A percentile compares a stretch with the other conserved stretches of the same genome.
Evolutionary conservation across 192 early-diverging fungal species (phyloP).

Genomic region (Backusella tuberculispora): DNA sequence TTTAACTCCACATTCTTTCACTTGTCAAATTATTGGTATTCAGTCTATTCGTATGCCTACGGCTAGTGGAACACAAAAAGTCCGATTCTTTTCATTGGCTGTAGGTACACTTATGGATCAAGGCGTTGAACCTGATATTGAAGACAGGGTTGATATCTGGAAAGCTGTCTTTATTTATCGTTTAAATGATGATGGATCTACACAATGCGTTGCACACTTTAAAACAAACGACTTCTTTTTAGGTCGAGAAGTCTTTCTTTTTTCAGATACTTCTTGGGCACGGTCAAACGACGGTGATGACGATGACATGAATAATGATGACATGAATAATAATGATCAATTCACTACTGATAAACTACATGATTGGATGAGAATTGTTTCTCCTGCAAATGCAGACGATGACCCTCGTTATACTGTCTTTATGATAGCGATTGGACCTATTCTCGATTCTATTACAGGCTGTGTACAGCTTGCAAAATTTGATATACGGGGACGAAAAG

Average conservation of each 20-base stretch:
- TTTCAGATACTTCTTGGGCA: constrained; percentile 27
- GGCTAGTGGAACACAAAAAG: neutral
- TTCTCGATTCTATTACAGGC: constrained; percentile 11
- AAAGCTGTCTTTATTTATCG: constrained; percentile 37
- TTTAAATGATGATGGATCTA: constrained; percentile 35
- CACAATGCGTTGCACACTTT: constrained; percentile 32
- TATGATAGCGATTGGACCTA: constrained; percentile 32
- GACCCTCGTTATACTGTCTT: constrained; percentile 28
- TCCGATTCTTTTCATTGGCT: constrained; percentile 39
- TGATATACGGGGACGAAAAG: neutral
- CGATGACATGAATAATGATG: neutral
- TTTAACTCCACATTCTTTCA: constrained; percentile 30
- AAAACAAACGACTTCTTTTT: constrained; percentile 25
- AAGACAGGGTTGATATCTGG: constrained; percentile 26
- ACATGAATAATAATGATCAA: neutral
- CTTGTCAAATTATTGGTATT: constrained; percentile 38
- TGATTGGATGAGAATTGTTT: constrained; percentile 27
- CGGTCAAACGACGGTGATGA: neutral
- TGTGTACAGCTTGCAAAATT: neutral
- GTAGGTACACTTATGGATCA: constrained; percentile 30
- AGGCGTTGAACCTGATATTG: constrained; percentile 17
- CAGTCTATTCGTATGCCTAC: constrained; percentile 23
- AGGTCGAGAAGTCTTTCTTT: constrained; percentile 34
- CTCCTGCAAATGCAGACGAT: constrained; percentile 16
- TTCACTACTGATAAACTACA: neutral